Evolutionary conservation across 345 rosid genomes (phyloP).

Genomic region (Hibiscus mutabilis): DNA sequence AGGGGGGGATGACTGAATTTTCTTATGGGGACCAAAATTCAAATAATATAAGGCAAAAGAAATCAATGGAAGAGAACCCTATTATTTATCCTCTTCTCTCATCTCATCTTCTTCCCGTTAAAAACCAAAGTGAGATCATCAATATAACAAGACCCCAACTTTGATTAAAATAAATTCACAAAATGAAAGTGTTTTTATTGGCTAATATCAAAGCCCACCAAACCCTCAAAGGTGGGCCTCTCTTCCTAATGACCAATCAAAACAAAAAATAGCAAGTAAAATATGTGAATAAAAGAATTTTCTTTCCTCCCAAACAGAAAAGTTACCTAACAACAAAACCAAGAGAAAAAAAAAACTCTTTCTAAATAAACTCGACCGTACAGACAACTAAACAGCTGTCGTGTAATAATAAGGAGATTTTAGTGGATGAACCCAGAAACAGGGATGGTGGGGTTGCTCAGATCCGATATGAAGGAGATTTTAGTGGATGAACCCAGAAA

Average conservation of each 20-base stretch:
- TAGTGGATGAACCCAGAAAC: too few relatives aligned
- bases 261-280: not conserved
- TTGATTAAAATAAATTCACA: not conserved
- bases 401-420: not conserved
- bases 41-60: conserved; percentile 24
- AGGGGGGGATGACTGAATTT: conserved; percentile 8
- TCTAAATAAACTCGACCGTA: too few relatives aligned
- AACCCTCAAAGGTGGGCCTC: conserved; percentile 43
- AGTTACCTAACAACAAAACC: not conserved
- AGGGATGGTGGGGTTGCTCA: too few relatives aligned
- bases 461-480: too few relatives aligned
- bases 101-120: not conserved
- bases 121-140: conserved; percentile 22
- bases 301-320: not conserved
- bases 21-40: conserved; percentile 22
- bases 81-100: not conserved
- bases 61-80: conserved; percentile 12
- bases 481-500: conserved; percentile 9
- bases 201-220: conserved; percentile 41
- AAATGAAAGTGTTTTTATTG: conserved; percentile 24
- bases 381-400: conserved; percentile 24
- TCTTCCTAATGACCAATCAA: conserved; percentile 11
- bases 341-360: too few relatives aligned
- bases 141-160: not conserved
- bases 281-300: not conserved